phyloP scores from a whole-genome alignment of 768 basidiomycete genomes.

The Polyporus arcularius region DNA sequence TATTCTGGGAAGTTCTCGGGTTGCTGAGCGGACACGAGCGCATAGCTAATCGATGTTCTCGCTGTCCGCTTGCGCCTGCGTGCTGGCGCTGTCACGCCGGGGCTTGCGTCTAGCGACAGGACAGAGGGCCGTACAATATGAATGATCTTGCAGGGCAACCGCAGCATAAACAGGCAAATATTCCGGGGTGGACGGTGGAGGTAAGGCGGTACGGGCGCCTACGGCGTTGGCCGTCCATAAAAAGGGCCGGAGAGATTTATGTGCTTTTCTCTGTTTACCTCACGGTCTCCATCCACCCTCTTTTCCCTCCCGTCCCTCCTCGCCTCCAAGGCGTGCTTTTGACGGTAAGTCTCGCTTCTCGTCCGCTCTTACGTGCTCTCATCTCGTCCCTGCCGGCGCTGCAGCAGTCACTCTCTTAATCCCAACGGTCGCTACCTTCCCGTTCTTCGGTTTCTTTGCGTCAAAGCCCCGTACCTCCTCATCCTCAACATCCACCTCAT shows the following conservation, averaged over 20 bases:
- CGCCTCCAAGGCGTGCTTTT: conserved; percentile 21
- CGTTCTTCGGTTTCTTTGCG: conserved; percentile 25
- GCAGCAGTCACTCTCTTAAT: conserved; percentile 28
- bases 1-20: background rate
- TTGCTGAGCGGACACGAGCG: background rate
- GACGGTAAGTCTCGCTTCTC: conserved; percentile 22
- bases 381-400: background rate
- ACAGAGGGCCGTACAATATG: background rate
- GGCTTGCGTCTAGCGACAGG: too few relatives aligned
- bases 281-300: conserved; percentile 26
- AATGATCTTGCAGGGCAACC: background rate
- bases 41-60: background rate
- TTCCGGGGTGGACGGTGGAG: background rate
- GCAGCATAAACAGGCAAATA: background rate
- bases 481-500: conserved; percentile 3
- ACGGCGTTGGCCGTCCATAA: conserved; percentile 14
- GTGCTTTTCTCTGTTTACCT: conserved; percentile 13
- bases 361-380: conserved; percentile 3
- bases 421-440: conserved; percentile 15
- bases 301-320: conserved; percentile 16
- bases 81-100: too few relatives aligned
- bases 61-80: background rate
- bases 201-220: background rate
- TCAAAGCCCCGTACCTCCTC: conserved; percentile 17
- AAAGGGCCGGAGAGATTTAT: conserved; percentile 1